Base-by-base conservation (phyloP, 192 early-diverging fungal species). In the Dimargaris cristalligena region DNA sequence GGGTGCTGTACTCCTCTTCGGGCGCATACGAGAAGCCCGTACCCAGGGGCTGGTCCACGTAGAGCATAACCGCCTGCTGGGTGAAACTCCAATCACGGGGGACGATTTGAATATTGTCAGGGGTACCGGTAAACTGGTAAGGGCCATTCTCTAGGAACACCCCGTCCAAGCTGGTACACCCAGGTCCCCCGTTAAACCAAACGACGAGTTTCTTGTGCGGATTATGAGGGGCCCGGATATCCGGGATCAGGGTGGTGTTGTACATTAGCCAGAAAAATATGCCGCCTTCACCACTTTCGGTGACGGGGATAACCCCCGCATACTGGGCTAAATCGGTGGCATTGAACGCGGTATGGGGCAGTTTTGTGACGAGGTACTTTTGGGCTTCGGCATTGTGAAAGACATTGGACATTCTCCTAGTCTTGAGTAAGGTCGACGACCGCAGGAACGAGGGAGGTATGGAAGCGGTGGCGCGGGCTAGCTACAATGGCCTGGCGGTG, bases 101-200 rank as follows among this genome's bases (percentile, higher is more conserved):
- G 3, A 32, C 55, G 26, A 76, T 59, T 16, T 60, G 38, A 31
- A 68, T 67, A 49, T 61, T 57, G n/a, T n/a, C n/a, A n/a, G n/a
- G n/a, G n/a, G n/a, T n/a, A n/a, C 60, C 61, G 47, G 46, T 50
- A 45, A 84, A 73, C 60, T 71, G 62, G 62, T 75, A 84, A 20
- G 78, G 80, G 2, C 80, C 78, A 65, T 81, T 82, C 61, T 82
- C 84, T 67, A 84, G 68, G 44, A 82, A 75, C 51, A 80, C 71
- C 25, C 84, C 84, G 62, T 81, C 80, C 63, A 83, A 72, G 44
- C 77, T 79, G 44, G 71, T 73, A 50, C 75, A 81, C 26, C 74
- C 75, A 11, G 71, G 78, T 0, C 82, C 82, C 50, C 82, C 82
- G 64, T 84, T 84, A 18, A 84, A 63, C 79, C 80, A 84, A 18